Percentiles rank a stretch among this genome's conserved stretches.
These are phyloP conservation scores for Barnettozyma californica DNA, from an alignment of 805 yeast genomes.

Conservation along the genomic window DNA sequence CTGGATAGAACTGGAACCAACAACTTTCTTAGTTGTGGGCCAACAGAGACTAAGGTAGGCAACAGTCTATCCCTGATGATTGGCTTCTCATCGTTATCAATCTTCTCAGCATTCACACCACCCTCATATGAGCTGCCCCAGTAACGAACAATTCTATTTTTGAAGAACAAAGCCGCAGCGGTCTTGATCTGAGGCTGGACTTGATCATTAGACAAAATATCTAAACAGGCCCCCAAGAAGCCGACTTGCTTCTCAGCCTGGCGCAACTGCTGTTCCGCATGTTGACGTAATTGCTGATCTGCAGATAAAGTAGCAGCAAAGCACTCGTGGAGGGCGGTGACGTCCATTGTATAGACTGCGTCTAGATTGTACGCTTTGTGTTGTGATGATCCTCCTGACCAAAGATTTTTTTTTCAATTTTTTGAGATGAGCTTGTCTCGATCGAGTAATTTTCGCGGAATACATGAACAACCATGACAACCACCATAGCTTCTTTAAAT, in stretches of 20 bases:
- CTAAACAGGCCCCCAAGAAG: constrained; percentile 77
- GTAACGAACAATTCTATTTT: constrained; percentile 59
- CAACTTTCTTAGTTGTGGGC: constrained; percentile 36
- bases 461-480: background rate
- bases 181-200: constrained; percentile 49
- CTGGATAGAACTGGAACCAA: constrained; percentile 46
- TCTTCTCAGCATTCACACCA: constrained; percentile 28
- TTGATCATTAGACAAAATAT: constrained; percentile 53
- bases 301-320: constrained; percentile 76
- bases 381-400: background rate
- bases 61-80: constrained; percentile 64
- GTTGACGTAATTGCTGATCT: constrained; percentile 51
- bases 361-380: background rate
- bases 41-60: constrained; percentile 51
- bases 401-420: constrained; percentile 1
- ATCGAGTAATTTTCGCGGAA: background rate
- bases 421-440: background rate
- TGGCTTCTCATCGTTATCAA: constrained; percentile 71
- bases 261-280: constrained; percentile 65
- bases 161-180: constrained; percentile 79
- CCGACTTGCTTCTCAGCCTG: constrained; percentile 58
- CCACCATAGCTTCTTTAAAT: too few relatives aligned
- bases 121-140: constrained; percentile 43
- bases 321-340: constrained; percentile 60
- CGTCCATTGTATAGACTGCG: constrained; percentile 44